Base-by-base conservation (phyloP, 768 basidiomycete species). In the Termitomyces sp. region DNA sequence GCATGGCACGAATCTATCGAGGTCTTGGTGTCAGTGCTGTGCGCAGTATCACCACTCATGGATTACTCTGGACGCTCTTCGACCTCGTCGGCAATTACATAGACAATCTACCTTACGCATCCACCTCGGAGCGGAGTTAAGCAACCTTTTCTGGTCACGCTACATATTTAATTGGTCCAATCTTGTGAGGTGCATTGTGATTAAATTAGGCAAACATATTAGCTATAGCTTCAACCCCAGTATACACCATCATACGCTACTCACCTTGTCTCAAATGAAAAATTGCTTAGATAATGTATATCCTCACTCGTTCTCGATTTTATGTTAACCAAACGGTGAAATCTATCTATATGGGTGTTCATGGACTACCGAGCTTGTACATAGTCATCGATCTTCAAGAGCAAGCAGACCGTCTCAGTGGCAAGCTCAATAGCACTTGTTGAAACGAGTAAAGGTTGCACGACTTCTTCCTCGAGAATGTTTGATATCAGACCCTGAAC, bases 351-450 rank as follows among this genome's bases (percentile, higher is more conserved):
- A 15, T 53, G 21, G 30, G 9, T 37, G 32, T 43, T 35, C 17
- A 32, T 55, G 37, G 88, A 71, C 45, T 45, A 60, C 37, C 89
- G 81, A 58, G 84, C 77, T 71, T 90, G 89, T 58, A 91, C 89
- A 63, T 91, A 93, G 65, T 93, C 96, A 68, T 98, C 96, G 14
- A 99, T 98, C 75, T 97, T 92, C 68, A 99, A 71, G 66, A 99
- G 71, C 63, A 99, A 72, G 61, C 94, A 93, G n/a, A 98, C 96
- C 1, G 97, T 98, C 75, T 99, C 97, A 11, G 96, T 97, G 22
- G 97, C 77, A 49, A 98, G 78, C 72, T 99, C 96, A 53, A 98
- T 77, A 10, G 97, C 97, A 61, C 92, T 95, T 26, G 97, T 98
- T 17, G 90, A 88, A 15, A 99, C 97, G 46, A 98, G 74, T 55